Evolutionary conservation across 257 asterid genomes (phyloP).

Genomic region (Pogostemon cablin): DNA sequence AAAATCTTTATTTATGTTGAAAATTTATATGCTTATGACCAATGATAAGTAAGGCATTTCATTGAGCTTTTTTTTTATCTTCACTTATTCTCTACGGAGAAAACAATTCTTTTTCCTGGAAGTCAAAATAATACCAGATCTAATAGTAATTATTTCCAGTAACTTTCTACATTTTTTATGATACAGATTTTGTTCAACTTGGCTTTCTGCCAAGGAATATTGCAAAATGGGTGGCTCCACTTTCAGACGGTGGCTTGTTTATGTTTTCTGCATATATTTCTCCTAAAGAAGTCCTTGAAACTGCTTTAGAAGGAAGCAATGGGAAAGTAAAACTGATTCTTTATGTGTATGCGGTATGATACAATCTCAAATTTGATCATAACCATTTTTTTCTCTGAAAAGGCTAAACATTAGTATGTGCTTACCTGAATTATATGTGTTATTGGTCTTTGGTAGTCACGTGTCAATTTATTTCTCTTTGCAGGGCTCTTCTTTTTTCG

Average conservation of each 20-base stretch:
- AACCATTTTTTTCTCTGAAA: neutral
- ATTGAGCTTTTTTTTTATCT: neutral
- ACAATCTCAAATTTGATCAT: constrained; percentile 20
- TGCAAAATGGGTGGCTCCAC: constrained; percentile 88
- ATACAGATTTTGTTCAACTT: constrained; percentile 68
- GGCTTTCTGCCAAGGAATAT: constrained; percentile 80
- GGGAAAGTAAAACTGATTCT: constrained; percentile 65
- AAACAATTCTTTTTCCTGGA: constrained; percentile 16
- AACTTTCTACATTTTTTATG: constrained; percentile 33
- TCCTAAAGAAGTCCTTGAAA: constrained; percentile 75
- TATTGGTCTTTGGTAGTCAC: constrained; percentile 23
- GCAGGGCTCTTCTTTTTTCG: constrained; percentile 75
- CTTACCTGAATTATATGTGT: constrained; percentile 26
- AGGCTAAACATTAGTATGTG: constrained; percentile 23
- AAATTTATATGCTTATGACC: neutral
- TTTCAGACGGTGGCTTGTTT: constrained; percentile 70
- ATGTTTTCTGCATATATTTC: constrained; percentile 78
- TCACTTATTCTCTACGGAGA: neutral
- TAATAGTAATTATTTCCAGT: constrained; percentile 21
- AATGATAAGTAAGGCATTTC: neutral
- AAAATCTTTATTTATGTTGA: constrained; percentile 14
- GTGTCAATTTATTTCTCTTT: constrained; percentile 29
- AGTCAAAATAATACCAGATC: constrained; percentile 16
- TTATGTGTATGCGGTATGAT: constrained; percentile 66
- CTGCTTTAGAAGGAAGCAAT: constrained; percentile 82